phyloP scores from a whole-genome alignment of 2,329 filamentous ascomycete species.

The Podosphaera leucotricha region DNA sequence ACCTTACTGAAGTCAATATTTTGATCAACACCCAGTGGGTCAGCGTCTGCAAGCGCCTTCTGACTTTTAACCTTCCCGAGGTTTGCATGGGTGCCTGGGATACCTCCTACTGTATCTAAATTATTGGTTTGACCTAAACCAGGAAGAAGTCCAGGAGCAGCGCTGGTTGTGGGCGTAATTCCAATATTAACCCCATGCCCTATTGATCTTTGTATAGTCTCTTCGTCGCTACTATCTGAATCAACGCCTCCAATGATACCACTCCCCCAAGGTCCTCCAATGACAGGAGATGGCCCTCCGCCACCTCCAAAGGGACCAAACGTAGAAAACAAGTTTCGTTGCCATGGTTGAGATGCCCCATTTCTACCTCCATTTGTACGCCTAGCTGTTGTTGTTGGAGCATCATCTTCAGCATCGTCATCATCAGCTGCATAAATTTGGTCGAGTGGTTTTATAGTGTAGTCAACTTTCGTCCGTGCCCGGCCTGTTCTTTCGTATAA shows the following conservation, averaged over 20 bases:
- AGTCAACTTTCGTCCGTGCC: slow-evolving; percentile 49
- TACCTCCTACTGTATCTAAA: slow-evolving; percentile 29
- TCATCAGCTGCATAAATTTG: slow-evolving; percentile 48
- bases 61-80: slow-evolving; percentile 86
- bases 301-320: slow-evolving; percentile 84
- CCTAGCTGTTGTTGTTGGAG: slow-evolving; percentile 43
- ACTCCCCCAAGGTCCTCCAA: slow-evolving; percentile 47
- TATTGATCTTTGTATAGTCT: slow-evolving; percentile 41
- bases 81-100: slow-evolving; percentile 47
- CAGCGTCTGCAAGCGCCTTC: slow-evolving; percentile 77
- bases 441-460: slow-evolving; percentile 62
- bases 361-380: slow-evolving; percentile 36
- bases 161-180: slow-evolving; percentile 33
- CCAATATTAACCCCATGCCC: slow-evolving; percentile 39
- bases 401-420: slow-evolving; percentile 32
- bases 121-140: slow-evolving; percentile 27
- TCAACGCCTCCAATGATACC: slow-evolving; percentile 59
- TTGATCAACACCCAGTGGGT: slow-evolving; percentile 79
- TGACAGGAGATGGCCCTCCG: slow-evolving; percentile 28
- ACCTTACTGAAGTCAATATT: slow-evolving; percentile 88
- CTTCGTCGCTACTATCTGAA: slow-evolving; percentile 93
- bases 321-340: slow-evolving; percentile 68
- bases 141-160: slow-evolving; percentile 27
- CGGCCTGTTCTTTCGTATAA: slow-evolving; percentile 36
- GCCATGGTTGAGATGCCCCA: slow-evolving; percentile 26